A percentile compares a stretch with the other conserved stretches of the same genome.
These are phyloP conservation scores for Hygrocybe punicea DNA, from an alignment of 768 basidiomycete species.

Conservation along the genomic window DNA sequence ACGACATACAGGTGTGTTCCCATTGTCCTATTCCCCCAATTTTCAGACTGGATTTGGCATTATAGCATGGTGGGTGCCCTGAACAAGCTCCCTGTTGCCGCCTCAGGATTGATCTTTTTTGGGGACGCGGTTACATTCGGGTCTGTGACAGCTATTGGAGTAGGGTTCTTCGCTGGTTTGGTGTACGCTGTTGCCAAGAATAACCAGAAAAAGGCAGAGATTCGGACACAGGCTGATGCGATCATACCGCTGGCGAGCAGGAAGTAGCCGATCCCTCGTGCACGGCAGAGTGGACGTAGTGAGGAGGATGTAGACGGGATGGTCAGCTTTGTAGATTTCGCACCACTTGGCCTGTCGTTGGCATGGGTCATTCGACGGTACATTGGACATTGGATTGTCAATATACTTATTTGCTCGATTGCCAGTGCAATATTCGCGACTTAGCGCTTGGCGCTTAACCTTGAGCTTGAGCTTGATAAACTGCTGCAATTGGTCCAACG, in stretches of 20 bases:
- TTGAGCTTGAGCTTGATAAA: neutral
- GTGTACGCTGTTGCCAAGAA: slow-evolving; percentile 94
- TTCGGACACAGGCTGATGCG: slow-evolving; percentile 45
- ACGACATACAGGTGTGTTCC: slow-evolving; percentile 87
- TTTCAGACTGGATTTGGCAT: slow-evolving; percentile 5
- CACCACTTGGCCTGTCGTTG: neutral
- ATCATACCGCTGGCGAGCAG: slow-evolving; percentile 65
- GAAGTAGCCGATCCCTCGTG: slow-evolving; percentile 32
- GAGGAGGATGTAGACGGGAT: slow-evolving; percentile 1
- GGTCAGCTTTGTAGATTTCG: neutral
- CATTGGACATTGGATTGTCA: too few species aligned
- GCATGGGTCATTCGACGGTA: too few species aligned
- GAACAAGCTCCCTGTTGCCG: slow-evolving; percentile 97
- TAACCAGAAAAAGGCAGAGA: slow-evolving; percentile 80
- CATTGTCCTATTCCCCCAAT: slow-evolving; percentile 6
- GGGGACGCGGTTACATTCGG: slow-evolving; percentile 85
- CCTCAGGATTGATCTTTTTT: slow-evolving; percentile 98
- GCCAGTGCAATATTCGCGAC: too few species aligned
- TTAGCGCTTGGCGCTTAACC: too few species aligned
- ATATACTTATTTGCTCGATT: too few species aligned
- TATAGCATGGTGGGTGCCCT: slow-evolving; percentile 91
- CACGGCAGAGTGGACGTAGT: slow-evolving; percentile 11
- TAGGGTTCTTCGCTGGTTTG: slow-evolving; percentile 89
- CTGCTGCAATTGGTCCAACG: too few species aligned
- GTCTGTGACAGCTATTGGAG: slow-evolving; percentile 80